phyloP scores from a whole-genome alignment of 768 basidiomycete genomes.

The Calocera viscosa region DNA sequence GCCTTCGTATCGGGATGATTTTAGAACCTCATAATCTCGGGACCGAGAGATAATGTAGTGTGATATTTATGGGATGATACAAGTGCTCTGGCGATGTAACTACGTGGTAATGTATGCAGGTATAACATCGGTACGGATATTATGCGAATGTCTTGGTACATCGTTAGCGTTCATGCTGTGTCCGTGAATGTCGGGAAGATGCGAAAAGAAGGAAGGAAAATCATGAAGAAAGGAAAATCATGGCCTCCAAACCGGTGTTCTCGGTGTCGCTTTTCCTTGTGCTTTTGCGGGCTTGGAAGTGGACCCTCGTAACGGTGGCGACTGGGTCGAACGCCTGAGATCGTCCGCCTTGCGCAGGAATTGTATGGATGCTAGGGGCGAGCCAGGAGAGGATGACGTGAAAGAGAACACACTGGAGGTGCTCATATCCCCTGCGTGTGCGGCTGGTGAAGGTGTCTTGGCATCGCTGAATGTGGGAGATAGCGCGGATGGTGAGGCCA shows the following conservation, averaged over 20 bases:
- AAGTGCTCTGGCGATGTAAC: background rate
- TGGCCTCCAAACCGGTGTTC: background rate
- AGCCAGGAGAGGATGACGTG: slow-evolving; percentile 48
- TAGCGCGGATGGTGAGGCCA: slow-evolving; percentile 42
- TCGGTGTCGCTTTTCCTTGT: background rate
- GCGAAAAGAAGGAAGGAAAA: background rate
- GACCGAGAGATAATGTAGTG: background rate
- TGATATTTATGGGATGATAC: background rate
- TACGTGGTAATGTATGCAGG: background rate
- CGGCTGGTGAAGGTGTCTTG: slow-evolving; percentile 15
- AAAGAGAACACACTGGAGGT: slow-evolving; percentile 37
- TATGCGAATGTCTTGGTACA: background rate
- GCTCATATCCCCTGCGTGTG: slow-evolving; percentile 28
- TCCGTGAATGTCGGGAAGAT: background rate
- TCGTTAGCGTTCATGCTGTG: background rate
- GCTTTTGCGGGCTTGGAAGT: background rate
- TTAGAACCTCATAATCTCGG: background rate
- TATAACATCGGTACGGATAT: background rate
- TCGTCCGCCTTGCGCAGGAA: slow-evolving; percentile 68
- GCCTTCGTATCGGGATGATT: too few relatives aligned
- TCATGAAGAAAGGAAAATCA: background rate
- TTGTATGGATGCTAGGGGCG: slow-evolving; percentile 68
- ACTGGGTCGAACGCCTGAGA: background rate
- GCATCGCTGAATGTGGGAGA: slow-evolving; percentile 50
- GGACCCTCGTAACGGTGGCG: background rate